Conservation (phyloP, 257 asterid genomes). For the Verbena officinalis region DNA sequence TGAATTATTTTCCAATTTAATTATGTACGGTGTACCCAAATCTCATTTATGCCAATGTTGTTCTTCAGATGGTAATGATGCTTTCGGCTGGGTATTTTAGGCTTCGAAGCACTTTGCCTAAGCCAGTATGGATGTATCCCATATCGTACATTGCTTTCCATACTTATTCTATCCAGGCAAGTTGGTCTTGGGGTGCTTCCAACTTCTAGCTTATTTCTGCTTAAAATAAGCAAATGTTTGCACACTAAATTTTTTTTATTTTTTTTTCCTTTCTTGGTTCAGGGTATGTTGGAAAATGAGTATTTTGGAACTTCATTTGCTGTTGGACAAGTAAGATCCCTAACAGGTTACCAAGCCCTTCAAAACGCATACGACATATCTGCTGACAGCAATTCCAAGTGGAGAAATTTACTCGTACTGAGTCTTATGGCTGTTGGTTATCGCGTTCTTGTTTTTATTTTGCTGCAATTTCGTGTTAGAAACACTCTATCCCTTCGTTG, state of each 20-base stretch:
- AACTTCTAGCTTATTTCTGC: too few species aligned
- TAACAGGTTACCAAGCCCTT: slow-evolving; percentile 89
- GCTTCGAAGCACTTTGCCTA: slow-evolving; percentile 78
- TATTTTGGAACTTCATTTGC: slow-evolving; percentile 72
- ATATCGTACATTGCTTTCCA: slow-evolving; percentile 85
- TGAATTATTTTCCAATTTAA: not conserved
- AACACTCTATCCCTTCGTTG: slow-evolving; percentile 45
- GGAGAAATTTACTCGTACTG: slow-evolving; percentile 72
- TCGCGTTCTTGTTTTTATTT: slow-evolving; percentile 62
- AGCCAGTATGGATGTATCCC: slow-evolving; percentile 92
- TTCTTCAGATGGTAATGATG: slow-evolving; percentile 82
- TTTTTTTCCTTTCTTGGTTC: slow-evolving; percentile 26
- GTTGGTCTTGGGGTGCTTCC: too few species aligned
- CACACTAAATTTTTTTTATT: too few species aligned
- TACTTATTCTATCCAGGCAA: slow-evolving; percentile 90
- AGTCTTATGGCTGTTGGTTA: slow-evolving; percentile 75
- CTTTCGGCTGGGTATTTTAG: slow-evolving; percentile 95
- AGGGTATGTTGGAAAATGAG: slow-evolving; percentile 98
- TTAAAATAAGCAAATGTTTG: too few species aligned
- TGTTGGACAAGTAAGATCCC: slow-evolving; percentile 83
- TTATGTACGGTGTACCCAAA: not conserved
- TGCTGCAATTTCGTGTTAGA: slow-evolving; percentile 60
- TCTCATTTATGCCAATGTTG: slow-evolving; percentile 6
- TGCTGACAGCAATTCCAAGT: slow-evolving; percentile 61
- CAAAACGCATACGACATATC: slow-evolving; percentile 70